phyloP scores from a whole-genome alignment of 352 stramenopile species.

The Globisporangium acanthophoron region DNA sequence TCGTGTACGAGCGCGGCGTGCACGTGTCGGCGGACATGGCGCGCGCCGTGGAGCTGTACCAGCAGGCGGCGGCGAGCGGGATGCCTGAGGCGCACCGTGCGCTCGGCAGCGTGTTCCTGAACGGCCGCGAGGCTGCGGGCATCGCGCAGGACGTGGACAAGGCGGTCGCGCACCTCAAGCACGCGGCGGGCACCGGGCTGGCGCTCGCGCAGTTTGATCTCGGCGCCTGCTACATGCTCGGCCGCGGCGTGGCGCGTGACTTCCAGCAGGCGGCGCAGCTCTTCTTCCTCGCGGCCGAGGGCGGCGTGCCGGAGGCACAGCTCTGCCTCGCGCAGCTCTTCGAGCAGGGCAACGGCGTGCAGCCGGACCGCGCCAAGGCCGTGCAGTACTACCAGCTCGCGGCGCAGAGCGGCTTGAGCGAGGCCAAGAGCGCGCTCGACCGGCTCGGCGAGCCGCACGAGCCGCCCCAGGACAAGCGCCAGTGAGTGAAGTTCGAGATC shows the following conservation, averaged over 20 bases:
- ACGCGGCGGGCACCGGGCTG: constrained; percentile 55
- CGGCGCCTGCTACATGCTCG: constrained; percentile 75
- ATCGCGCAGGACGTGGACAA: constrained; percentile 15
- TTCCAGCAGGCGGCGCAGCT: constrained; percentile 45
- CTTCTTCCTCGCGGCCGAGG: constrained; percentile 72
- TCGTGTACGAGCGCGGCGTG: constrained; percentile 68
- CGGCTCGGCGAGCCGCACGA: constrained; percentile 42
- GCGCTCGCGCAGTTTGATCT: constrained; percentile 71
- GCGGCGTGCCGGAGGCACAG: constrained; percentile 55
- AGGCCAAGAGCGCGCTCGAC: constrained; percentile 46
- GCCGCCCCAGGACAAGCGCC: constrained; percentile 12
- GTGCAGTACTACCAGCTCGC: constrained; percentile 75
- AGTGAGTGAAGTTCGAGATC: background rate
- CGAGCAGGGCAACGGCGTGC: constrained; percentile 50
- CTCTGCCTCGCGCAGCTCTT: constrained; percentile 76
- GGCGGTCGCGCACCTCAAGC: constrained; percentile 50
- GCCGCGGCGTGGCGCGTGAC: constrained; percentile 53
- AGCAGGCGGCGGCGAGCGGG: constrained; percentile 40
- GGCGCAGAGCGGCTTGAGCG: constrained; percentile 42
- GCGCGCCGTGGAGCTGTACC: constrained; percentile 58
- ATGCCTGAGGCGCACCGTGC: constrained; percentile 69
- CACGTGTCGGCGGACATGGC: constrained; percentile 53
- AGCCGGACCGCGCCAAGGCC: constrained; percentile 46
- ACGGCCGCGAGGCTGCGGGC: constrained; percentile 23
- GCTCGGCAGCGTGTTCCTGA: constrained; percentile 51